Conservation (phyloP, 1,139 yeast genomes). For the Nakaseomyces glabratus region DNA sequence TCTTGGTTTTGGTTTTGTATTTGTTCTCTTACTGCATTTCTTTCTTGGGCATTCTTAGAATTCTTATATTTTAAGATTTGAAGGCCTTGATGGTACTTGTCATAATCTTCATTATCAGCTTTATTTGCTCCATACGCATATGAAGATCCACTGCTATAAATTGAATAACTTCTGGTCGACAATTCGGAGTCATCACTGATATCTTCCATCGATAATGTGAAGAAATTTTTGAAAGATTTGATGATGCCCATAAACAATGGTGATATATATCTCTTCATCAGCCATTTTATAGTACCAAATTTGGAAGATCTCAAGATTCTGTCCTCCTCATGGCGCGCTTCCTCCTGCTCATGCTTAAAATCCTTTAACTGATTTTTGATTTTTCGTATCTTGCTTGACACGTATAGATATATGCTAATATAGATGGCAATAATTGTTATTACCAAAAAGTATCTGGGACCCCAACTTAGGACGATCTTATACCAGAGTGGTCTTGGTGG, state of each 20-base stretch:
- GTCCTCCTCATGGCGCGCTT: constrained; percentile 7
- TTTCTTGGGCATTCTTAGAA: too few species aligned
- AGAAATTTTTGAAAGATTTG: constrained; percentile 10
- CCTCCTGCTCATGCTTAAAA: constrained; percentile 14
- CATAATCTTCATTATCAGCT: constrained; percentile 5
- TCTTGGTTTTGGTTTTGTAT: too few species aligned
- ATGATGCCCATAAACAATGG: neutral
- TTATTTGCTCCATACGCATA: constrained; percentile 3
- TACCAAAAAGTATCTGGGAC: constrained; percentile 64
- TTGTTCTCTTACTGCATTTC: too few species aligned
- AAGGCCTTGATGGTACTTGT: constrained; percentile 6
- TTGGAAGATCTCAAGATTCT: constrained; percentile 13
- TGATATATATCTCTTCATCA: neutral
- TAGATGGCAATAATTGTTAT: constrained; percentile 57
- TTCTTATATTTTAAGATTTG: constrained; percentile 5
- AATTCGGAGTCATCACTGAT: constrained; percentile 13
- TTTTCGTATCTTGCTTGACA: constrained; percentile 50
- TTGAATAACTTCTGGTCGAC: constrained; percentile 8
- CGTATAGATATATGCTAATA: constrained; percentile 64
- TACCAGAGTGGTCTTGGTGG: constrained; percentile 72
- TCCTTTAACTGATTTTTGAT: constrained; percentile 35
- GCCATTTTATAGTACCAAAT: constrained; percentile 5
- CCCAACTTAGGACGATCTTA: constrained; percentile 70
- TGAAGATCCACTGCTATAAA: constrained; percentile 6
- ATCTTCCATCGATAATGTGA: constrained; percentile 15